A percentile compares a stretch with the other conserved stretches of the same genome.
Evolutionary conservation across 176 grass and related monocot genomes (phyloP).

Genomic region (Oryza glumipatula): DNA sequence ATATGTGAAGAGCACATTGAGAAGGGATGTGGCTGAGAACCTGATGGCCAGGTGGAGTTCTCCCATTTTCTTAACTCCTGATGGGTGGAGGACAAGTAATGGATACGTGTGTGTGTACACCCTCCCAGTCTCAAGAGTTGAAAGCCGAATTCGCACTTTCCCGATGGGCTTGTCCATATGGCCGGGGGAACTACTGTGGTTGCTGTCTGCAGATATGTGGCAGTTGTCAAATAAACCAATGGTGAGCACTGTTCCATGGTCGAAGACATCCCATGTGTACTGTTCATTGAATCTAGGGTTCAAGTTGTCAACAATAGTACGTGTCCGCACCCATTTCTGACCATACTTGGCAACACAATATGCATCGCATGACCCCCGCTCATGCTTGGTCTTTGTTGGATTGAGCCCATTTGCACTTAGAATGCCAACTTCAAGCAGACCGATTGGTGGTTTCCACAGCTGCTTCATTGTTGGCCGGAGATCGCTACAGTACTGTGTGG

Average conservation of each 20-base stretch:
- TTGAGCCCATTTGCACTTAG: conserved; percentile 67
- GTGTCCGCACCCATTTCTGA: conserved; percentile 92
- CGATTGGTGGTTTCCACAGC: conserved; percentile 84
- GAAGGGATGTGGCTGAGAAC: conserved; percentile 76
- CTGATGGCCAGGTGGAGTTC: conserved; percentile 88
- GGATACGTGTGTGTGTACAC: conserved; percentile 90
- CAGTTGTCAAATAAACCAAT: conserved; percentile 87
- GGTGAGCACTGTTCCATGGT: conserved; percentile 89
- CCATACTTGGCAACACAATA: conserved; percentile 98
- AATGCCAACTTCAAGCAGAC: conserved; percentile 91
- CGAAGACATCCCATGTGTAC: conserved; percentile 91
- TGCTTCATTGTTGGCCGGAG: conserved; percentile 89
- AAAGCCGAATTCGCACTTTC: conserved; percentile 85
- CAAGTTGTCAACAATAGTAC: conserved; percentile 69
- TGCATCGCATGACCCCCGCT: conserved; percentile 72
- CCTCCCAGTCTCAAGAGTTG: conserved; percentile 71
- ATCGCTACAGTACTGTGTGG: conserved; percentile 87
- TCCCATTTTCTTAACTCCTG: conserved; percentile 94
- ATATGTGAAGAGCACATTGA: conserved; percentile 68
- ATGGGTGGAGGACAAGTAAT: conserved; percentile 76
- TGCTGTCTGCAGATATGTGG: conserved; percentile 51
- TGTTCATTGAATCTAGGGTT: conserved; percentile 88
- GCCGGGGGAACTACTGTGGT: conserved; percentile 17
- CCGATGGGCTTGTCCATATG: conserved; percentile 72
- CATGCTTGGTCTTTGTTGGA: conserved; percentile 65